Evolutionary conservation across 768 basidiomycete genomes (phyloP).

Genomic region (Krasilnikovozyma curviuscula): DNA sequence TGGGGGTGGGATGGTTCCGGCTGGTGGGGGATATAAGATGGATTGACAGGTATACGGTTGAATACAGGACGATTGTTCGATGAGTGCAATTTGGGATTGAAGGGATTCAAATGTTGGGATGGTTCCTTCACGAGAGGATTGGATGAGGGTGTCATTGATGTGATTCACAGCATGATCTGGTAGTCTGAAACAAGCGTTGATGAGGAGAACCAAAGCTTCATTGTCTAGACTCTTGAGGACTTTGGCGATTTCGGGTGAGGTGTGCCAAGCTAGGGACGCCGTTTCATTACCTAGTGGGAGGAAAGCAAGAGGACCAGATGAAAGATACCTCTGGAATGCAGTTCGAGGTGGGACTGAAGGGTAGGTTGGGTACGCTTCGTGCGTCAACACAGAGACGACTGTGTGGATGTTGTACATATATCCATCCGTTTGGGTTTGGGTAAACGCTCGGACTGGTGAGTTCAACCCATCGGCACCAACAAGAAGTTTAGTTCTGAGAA

Average conservation of each 20-base stretch:
- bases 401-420: constrained; percentile 81
- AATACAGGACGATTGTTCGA: constrained; percentile 48
- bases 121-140: background rate
- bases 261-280: constrained; percentile 87
- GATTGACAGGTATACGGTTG: constrained; percentile 45
- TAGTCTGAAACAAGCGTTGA: constrained; percentile 71
- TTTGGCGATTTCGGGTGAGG: constrained; percentile 52
- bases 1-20: constrained; percentile 10
- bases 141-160: constrained; percentile 13
- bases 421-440: constrained; percentile 67
- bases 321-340: constrained; percentile 84
- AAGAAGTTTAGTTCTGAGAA: constrained; percentile 26
- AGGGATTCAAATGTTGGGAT: background rate
- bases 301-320: constrained; percentile 89
- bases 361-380: constrained; percentile 29
- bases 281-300: constrained; percentile 47
- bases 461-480: constrained; percentile 91
- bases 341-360: constrained; percentile 33
- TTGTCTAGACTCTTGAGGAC: constrained; percentile 48
- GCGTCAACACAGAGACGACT: constrained; percentile 69
- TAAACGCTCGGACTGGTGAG: constrained; percentile 75
- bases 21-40: constrained; percentile 34
- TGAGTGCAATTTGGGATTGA: constrained; percentile 26
- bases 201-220: constrained; percentile 45
- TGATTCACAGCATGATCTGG: constrained; percentile 18